Conservation (phyloP, 2,329 filamentous ascomycete species). For the Lecanoromycetidae sp. region DNA sequence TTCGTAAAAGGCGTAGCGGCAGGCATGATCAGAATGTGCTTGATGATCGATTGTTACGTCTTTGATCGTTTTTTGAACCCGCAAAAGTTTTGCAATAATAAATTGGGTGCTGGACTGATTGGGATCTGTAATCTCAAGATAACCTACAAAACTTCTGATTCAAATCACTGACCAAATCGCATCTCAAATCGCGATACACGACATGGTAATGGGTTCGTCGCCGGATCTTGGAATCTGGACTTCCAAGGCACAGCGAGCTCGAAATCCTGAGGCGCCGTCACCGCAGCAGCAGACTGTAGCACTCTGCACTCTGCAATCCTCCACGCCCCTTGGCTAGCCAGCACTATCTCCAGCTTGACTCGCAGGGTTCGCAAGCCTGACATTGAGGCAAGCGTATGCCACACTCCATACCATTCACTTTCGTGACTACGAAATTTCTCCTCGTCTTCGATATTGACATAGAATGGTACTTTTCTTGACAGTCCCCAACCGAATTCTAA, state of each 20-base stretch:
- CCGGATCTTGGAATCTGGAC: background rate
- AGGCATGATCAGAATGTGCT: too few species aligned
- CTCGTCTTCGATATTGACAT: background rate
- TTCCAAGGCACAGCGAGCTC: background rate
- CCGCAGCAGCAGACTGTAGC: background rate
- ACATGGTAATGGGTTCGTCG: background rate
- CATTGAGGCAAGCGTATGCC: background rate
- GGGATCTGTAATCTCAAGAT: too few species aligned
- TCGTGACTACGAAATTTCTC: background rate
- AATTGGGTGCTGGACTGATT: too few species aligned
- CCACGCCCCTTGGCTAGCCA: background rate
- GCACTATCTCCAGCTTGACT: background rate
- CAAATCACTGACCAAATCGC: too few species aligned
- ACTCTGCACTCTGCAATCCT: background rate
- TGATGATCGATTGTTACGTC: too few species aligned
- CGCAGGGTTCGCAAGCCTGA: background rate
- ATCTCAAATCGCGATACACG: background rate
- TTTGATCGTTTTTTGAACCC: too few species aligned
- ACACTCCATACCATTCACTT: background rate
- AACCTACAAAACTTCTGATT: too few species aligned
- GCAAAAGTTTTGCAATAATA: too few species aligned
- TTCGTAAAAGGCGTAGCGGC: too few species aligned
- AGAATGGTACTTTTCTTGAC: background rate
- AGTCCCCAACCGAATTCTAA: background rate
- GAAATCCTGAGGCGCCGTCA: background rate